Evolutionary conservation across 2,329 filamentous ascomycete species (phyloP).

Genomic region (Chrysoporthe austroafricana): DNA sequence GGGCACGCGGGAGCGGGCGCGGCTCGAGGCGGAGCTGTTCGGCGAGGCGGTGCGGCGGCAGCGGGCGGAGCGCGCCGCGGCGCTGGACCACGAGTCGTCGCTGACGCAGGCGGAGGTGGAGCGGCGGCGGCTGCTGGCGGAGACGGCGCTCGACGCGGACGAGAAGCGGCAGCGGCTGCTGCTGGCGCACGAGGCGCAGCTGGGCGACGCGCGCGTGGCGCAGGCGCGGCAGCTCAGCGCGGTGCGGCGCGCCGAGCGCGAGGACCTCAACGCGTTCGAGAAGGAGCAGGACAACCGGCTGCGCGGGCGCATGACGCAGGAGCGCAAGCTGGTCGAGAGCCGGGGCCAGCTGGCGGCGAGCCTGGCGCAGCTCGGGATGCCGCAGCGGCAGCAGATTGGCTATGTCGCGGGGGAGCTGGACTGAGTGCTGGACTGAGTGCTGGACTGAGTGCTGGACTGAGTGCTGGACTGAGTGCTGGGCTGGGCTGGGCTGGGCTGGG

Average conservation of each 20-base stretch:
- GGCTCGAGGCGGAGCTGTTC: conserved; percentile 51
- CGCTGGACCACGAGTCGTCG: conserved; percentile 51
- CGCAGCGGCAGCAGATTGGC: conserved; percentile 57
- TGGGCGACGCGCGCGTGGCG: conserved; percentile 50
- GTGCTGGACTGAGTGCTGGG: too few relatives aligned
- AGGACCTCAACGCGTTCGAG: conserved; percentile 55
- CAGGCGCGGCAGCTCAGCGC: conserved; percentile 55
- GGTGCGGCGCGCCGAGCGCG: conserved; percentile 53
- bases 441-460: too few relatives aligned
- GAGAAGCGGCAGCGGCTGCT: conserved; percentile 47
- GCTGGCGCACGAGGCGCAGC: conserved; percentile 53
- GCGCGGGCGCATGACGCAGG: conserved; percentile 51
- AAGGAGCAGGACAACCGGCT: conserved; percentile 50
- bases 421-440: conserved; percentile 31
- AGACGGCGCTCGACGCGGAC: conserved; percentile 52
- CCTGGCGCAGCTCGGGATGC: conserved; percentile 38
- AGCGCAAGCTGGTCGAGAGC: conserved; percentile 54
- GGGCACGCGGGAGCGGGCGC: conserved; percentile 48
- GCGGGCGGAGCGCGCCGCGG: conserved; percentile 41
- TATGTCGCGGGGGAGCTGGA: conserved; percentile 58
- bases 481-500: too few relatives aligned
- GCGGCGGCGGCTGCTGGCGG: conserved; percentile 49
- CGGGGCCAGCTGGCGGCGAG: conserved; percentile 45
- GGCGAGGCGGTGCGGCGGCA: conserved; percentile 42
- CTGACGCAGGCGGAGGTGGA: conserved; percentile 51